Conservation (phyloP, 2,329 filamentous ascomycete species). For the Ophiocordyceps camponoti-floridani region DNA sequence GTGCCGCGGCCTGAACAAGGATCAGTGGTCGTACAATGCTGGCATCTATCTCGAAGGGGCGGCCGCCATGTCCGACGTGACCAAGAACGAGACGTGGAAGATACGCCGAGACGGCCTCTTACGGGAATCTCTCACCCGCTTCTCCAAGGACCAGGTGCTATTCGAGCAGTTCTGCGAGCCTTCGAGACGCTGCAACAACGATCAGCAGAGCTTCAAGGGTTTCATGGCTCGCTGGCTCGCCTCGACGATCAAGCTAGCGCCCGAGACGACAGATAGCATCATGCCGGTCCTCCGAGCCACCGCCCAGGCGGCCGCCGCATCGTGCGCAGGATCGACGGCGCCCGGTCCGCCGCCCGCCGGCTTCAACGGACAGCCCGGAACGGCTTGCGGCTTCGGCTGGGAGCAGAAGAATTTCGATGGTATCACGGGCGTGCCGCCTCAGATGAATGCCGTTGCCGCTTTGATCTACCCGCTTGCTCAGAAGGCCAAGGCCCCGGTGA, state of each 20-base stretch:
- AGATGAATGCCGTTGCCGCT: slow-evolving; percentile 49
- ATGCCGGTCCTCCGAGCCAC: slow-evolving; percentile 30
- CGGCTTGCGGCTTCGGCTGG: slow-evolving; percentile 54
- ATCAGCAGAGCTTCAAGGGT: slow-evolving; percentile 61
- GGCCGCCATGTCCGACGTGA: slow-evolving; percentile 45
- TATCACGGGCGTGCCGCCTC: slow-evolving; percentile 43
- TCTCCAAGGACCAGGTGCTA: slow-evolving; percentile 36
- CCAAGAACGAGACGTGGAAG: slow-evolving; percentile 35
- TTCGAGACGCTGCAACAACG: slow-evolving; percentile 42
- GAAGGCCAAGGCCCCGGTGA: slow-evolving; percentile 25
- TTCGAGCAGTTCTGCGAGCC: slow-evolving; percentile 51
- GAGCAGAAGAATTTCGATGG: slow-evolving; percentile 37
- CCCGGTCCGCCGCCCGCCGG: slow-evolving; percentile 4
- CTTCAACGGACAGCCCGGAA: slow-evolving; percentile 34
- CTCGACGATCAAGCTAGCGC: slow-evolving; percentile 33
- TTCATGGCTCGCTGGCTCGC: slow-evolving; percentile 53
- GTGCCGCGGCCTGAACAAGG: slow-evolving; percentile 34
- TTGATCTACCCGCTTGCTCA: slow-evolving; percentile 41
- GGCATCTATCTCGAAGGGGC: slow-evolving; percentile 46
- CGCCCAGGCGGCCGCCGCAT: slow-evolving; percentile 31
- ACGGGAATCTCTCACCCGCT: slow-evolving; percentile 27
- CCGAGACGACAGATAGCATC: slow-evolving; percentile 30
- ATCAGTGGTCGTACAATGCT: slow-evolving; percentile 54
- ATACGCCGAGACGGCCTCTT: slow-evolving; percentile 40
- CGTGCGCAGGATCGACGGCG: slow-evolving; percentile 29